Base-by-base conservation (phyloP, 2,329 filamentous ascomycete species). In the Rutstroemia sp. region DNA sequence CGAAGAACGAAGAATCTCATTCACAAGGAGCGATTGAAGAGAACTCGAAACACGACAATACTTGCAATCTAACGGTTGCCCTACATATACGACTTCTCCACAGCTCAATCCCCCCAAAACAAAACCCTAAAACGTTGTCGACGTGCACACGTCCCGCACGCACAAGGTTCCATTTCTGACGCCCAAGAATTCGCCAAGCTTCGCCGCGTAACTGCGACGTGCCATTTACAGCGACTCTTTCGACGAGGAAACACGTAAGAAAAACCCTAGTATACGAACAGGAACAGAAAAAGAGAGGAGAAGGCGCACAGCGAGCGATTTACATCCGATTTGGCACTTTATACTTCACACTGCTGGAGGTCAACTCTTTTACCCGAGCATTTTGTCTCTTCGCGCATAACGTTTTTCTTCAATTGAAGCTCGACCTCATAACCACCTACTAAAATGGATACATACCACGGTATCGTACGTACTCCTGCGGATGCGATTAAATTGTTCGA, bases 401-500 rank as follows among this genome's bases (percentile, higher is more conserved):
- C 25, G 16, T 38, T 14, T 34, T 19, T 18, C 8, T 42, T 25
- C 42, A 47, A 30, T 54, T 49, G 39, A 49, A 59, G 52, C 55
- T 61, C 57, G 59, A 10, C 14, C 9, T 16, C 47, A 54, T 23
- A 57, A 14, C 48, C 8, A 37, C 16, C 52, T 51, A 61, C 57
- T 45, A 77, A 71, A 68, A 97, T 97, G 92, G 94, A 99, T 77
- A 99, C 94, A 48, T 99, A 97, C 71, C 82, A 92, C 76, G 94
- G 94, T 61, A 88, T 90, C 71, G 92, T 99, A 69, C 89, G 92
- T 74, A 95, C 92, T n/a, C 92, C 94, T 41, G 87, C 85, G 67
- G 94, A 99, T 74, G 94, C 94, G 65, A 96, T 99, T 75, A 92
- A 96, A 70, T 80, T 99, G n/a, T 97, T 99, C 70, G 94, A 97